phyloP scores from a whole-genome alignment of 108 stramenopile species.

The Hondaea fermentalgiana region DNA sequence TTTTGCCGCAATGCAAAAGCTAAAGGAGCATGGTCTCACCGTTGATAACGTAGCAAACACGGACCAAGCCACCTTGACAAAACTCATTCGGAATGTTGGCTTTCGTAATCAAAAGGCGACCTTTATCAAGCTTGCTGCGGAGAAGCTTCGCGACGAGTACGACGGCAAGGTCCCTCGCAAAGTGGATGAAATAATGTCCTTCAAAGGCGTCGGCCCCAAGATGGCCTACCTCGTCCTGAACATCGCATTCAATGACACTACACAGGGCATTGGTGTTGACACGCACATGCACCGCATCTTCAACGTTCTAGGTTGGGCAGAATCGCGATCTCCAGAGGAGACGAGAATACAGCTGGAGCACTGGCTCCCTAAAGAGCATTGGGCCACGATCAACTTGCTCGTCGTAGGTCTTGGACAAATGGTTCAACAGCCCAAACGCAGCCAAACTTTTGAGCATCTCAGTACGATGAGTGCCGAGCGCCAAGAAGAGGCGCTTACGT shows the following conservation, averaged over 20 bases:
- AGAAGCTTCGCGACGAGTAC: constrained; percentile 56
- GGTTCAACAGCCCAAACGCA: constrained; percentile 54
- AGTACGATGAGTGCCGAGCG: background rate
- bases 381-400: constrained; percentile 65
- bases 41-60: constrained; percentile 59
- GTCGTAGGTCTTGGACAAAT: constrained; percentile 89
- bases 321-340: constrained; percentile 66
- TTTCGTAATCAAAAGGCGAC: constrained; percentile 89
- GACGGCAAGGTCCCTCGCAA: constrained; percentile 67
- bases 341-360: constrained; percentile 69
- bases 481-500: background rate
- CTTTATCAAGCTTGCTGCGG: constrained; percentile 58
- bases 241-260: constrained; percentile 49
- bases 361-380: constrained; percentile 68
- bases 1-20: constrained; percentile 56
- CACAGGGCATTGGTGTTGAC: constrained; percentile 77
- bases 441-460: background rate
- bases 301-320: constrained; percentile 64
- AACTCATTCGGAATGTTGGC: constrained; percentile 62
- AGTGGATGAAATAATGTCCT: constrained; percentile 55
- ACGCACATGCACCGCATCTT: constrained; percentile 88
- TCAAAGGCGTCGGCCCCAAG: constrained; percentile 80
- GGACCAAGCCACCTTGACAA: constrained; percentile 47
- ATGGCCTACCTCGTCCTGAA: constrained; percentile 76
- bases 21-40: constrained; percentile 42